These are phyloP conservation scores for Candida methanosorbosa DNA, from an alignment of 805 yeast species.

Conservation along the genomic window DNA sequence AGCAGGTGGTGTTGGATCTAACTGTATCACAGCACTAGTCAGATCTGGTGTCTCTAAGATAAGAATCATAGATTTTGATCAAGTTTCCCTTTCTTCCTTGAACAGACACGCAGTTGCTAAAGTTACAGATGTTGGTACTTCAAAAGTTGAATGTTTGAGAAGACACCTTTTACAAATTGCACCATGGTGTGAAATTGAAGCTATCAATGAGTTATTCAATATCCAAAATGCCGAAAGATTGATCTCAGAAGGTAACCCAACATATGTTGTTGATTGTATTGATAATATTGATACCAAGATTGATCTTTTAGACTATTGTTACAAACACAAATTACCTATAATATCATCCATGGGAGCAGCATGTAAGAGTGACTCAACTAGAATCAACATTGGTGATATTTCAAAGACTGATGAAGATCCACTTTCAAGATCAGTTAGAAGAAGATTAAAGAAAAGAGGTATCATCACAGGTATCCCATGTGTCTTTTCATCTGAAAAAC, in stretches of 20 bases:
- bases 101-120: constrained; percentile 94
- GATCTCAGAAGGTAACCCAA: constrained; percentile 49
- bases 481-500: constrained; percentile 91
- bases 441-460: constrained; percentile 75
- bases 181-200: constrained; percentile 89
- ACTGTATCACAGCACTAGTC: constrained; percentile 86
- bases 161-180: constrained; percentile 64
- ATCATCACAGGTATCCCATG: constrained; percentile 71
- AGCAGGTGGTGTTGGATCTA: constrained; percentile 98
- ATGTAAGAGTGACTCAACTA: constrained; percentile 89
- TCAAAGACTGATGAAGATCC: constrained; percentile 92
- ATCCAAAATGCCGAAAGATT: constrained; percentile 55
- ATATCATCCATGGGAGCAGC: constrained; percentile 97
- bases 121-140: constrained; percentile 82
- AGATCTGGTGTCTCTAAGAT: constrained; percentile 82
- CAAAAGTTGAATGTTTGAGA: constrained; percentile 78
- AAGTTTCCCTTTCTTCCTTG: constrained; percentile 83
- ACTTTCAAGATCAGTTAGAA: constrained; percentile 76
- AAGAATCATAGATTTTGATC: constrained; percentile 89
- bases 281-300: constrained; percentile 97
- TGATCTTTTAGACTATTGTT: constrained; percentile 71
- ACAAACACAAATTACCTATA: constrained; percentile 51
- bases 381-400: constrained; percentile 84
- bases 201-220: constrained; percentile 71
- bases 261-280: constrained; percentile 86